Base-by-base conservation (phyloP, 768 basidiomycete species). In the Trametes sanguinea region DNA sequence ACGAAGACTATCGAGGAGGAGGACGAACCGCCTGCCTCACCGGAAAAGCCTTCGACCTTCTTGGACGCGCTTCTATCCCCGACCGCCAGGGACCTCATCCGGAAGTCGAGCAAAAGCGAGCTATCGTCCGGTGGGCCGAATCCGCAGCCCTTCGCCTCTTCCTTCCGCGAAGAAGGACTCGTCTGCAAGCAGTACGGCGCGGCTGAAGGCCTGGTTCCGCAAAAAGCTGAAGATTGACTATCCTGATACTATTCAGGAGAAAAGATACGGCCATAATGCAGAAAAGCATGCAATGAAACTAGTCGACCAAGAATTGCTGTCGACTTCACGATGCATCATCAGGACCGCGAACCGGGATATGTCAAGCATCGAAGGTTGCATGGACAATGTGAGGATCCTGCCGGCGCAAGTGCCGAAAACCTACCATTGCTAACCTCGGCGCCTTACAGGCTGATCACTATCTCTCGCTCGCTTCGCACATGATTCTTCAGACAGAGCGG, bases 201-300 rank as follows among this genome's bases (percentile, higher is more conserved):
- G 78, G 64, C 69, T 89, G 47, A 87, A 83, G 65, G 78, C 82
- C 4, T 89, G 88, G 88, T 73, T 86, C 68, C 85, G 80, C 73
- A 83, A 82, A 64, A 87, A 87, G 63, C 76, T 88, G 32, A 65
- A 74, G 7, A 60, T 56, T 46, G 59, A 58, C 54, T 43, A 47
- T 17, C 57, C 39, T 32, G 64, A 65, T 11, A 45, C 53, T 35
- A 37, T 35, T 42, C 65, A 62, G 42, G 30, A 51, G 17, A 66
- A 33, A 46, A 32, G 27, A 2, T 2, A 7, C 16, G 35, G n/a
- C 16, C 10, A 13, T 6, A 40, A 35, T 46, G 8, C 17, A 2
- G 50, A 30, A 39, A 39, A 30, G 9, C 9, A 14, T 2, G 30
- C 57, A 10, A 39, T 32, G 9, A 22, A 17, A 1, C 27, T 17